These are phyloP conservation scores for Vigna radiata DNA, from an alignment of 306 rosid species.

Conservation along the genomic window DNA sequence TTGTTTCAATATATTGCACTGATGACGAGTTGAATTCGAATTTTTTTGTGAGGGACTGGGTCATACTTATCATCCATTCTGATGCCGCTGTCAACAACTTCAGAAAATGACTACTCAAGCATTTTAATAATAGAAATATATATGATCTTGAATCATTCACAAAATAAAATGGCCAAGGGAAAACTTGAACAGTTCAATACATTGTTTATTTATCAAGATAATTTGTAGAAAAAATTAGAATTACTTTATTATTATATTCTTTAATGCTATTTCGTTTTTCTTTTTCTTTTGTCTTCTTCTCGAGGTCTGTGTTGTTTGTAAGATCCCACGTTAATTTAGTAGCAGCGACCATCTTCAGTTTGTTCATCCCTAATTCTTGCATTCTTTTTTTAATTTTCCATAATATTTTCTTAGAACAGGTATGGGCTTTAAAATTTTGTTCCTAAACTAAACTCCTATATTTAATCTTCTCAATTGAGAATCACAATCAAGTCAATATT, in stretches of 20 bases:
- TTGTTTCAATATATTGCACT: no score
- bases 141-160: no score
- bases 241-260: neutral
- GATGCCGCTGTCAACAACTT: no score
- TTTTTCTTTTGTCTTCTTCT: constrained; percentile 6
- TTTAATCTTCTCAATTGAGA: neutral
- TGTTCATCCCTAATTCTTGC: neutral
- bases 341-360: neutral
- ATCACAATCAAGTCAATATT: no score
- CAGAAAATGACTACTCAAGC: no score
- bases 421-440: neutral
- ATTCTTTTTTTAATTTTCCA: neutral
- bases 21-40: no score
- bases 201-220: neutral
- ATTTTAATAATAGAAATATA: no score
- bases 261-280: neutral
- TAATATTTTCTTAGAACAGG: neutral
- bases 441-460: neutral
- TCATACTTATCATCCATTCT: no score
- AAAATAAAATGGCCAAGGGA: no score
- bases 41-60: no score
- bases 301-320: constrained; percentile 16
- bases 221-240: neutral
- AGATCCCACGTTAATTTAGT: neutral
- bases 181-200: neutral